Evolutionary conservation across 805 yeast species (phyloP).

Genomic region (Schwanniomyces vanrijiae): DNA sequence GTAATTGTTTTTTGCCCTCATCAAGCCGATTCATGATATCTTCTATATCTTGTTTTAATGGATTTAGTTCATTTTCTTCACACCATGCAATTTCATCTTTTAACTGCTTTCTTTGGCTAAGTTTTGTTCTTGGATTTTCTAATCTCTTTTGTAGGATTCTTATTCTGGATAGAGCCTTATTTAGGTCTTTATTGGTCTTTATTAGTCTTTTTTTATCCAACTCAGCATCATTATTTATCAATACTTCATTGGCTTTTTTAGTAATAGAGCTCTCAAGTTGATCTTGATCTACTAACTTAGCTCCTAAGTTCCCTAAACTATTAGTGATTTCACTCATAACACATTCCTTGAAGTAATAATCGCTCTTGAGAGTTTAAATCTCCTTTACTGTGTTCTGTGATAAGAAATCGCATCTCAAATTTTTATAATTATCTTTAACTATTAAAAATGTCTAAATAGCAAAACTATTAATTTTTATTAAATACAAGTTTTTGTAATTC

Average conservation of each 20-base stretch:
- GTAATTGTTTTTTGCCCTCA: conserved; percentile 39
- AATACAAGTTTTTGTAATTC: conserved; percentile 18
- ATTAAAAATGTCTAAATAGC: neutral
- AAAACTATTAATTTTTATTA: neutral
- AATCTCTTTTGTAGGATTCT: conserved; percentile 48
- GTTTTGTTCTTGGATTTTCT: conserved; percentile 53
- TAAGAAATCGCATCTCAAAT: neutral
- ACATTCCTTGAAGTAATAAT: neutral
- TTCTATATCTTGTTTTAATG: conserved; percentile 56
- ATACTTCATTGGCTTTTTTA: conserved; percentile 60
- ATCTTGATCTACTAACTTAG: conserved; percentile 73
- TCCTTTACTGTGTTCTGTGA: neutral
- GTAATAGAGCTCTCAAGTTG: conserved; percentile 76
- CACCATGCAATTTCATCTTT: conserved; percentile 55
- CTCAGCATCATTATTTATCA: conserved; percentile 64
- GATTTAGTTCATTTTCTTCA: conserved; percentile 49
- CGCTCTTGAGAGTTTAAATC: neutral
- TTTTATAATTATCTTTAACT: neutral
- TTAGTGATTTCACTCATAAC: conserved; percentile 4
- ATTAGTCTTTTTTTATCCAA: conserved; percentile 74
- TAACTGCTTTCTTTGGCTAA: conserved; percentile 60
- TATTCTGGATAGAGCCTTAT: conserved; percentile 44
- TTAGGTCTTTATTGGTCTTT: conserved; percentile 54
- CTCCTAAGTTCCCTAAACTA: conserved; percentile 23
- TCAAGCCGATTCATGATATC: conserved; percentile 48